These are phyloP conservation scores for Megacollybia platyphylla DNA, from an alignment of 1,284 basidiomycete genomes.

Conservation along the genomic window DNA sequence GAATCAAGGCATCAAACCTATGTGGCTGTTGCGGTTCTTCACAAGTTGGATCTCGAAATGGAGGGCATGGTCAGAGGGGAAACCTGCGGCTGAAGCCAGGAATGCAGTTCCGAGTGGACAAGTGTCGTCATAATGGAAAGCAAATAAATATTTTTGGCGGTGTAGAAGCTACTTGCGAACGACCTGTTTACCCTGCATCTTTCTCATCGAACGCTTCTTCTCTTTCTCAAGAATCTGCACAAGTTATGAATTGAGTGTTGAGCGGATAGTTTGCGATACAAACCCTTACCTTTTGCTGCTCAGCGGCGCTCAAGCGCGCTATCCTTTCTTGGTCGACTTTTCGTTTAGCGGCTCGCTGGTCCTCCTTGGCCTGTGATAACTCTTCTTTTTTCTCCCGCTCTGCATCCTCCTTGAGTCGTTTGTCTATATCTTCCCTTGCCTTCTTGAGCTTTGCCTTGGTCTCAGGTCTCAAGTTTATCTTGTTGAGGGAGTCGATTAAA, in stretches of 20 bases:
- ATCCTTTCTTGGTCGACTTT: conserved; percentile 63
- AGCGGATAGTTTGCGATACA: conserved; percentile 1
- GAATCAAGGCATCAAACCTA: conserved; percentile 48
- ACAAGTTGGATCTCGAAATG: conserved; percentile 54
- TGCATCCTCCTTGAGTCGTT: conserved; percentile 53
- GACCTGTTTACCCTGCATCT: conserved; percentile 52
- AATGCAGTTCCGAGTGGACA: too few species aligned
- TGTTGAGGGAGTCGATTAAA: conserved; percentile 58
- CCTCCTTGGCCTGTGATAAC: conserved; percentile 39
- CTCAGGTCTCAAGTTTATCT: conserved; percentile 62
- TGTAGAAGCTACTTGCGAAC: conserved; percentile 22
- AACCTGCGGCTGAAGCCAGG: conserved; percentile 5
- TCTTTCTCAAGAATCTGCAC: conserved; percentile 54
- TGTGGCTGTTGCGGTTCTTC: conserved; percentile 64
- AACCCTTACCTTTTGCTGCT: conserved; percentile 63
- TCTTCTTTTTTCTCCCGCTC: conserved; percentile 64
- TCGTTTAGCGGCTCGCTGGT: conserved; percentile 61
- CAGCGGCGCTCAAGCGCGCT: conserved; percentile 62
- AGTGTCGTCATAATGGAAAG: too few species aligned
- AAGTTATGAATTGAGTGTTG: conserved; percentile 3
- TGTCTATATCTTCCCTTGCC: conserved; percentile 57
- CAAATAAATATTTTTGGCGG: too few species aligned
- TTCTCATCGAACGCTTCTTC: conserved; percentile 56
- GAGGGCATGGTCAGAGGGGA: conserved; percentile 12
- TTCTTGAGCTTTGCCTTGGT: conserved; percentile 66